Conservation (phyloP, 441 rosid species). For the Melianthus villosus region DNA sequence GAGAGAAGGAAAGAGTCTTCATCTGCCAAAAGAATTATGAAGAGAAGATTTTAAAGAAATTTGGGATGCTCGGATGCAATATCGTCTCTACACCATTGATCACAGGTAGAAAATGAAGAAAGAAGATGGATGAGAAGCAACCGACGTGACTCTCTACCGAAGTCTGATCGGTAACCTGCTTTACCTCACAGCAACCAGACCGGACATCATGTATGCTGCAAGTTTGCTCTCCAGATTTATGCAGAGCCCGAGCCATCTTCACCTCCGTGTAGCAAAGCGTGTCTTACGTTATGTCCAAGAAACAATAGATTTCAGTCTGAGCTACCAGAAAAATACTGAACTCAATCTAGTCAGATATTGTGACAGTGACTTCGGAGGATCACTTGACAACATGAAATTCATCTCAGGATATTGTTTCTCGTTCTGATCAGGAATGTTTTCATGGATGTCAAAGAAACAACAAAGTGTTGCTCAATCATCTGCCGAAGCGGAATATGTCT, state of each 20-base stretch:
- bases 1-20: background rate
- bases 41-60: background rate
- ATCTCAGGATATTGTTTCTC: background rate
- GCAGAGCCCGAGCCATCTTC: background rate
- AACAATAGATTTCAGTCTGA: background rate
- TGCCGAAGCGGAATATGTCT: background rate
- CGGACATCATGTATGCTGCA: background rate
- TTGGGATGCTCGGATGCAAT: background rate
- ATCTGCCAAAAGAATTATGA: background rate
- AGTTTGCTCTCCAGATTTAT: slow-evolving; percentile 4
- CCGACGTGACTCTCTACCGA: background rate
- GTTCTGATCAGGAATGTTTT: background rate
- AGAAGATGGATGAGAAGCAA: background rate
- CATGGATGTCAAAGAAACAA: background rate
- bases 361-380: slow-evolving; percentile 1
- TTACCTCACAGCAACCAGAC: background rate
- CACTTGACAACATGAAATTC: background rate
- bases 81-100: background rate
- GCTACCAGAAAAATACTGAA: background rate
- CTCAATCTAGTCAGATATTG: background rate
- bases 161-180: background rate
- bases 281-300: slow-evolving; percentile 1
- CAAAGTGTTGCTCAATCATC: background rate
- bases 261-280: background rate
- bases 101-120: background rate